These are phyloP conservation scores for Incumbomyces lentus DNA, from an alignment of 2,329 filamentous ascomycete species.

Conservation along the genomic window DNA sequence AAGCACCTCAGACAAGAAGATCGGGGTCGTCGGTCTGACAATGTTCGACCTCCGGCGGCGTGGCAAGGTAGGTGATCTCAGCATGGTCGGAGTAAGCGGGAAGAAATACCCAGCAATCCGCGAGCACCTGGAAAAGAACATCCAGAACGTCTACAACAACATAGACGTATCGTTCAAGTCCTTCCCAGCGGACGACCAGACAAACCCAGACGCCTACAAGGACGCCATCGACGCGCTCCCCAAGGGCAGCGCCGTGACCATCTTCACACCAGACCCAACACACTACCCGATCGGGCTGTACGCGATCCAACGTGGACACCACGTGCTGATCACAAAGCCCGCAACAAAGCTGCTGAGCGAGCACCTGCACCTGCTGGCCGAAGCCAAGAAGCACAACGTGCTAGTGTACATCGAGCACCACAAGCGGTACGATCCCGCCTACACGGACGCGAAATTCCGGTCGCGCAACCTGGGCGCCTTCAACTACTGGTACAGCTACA, in stretches of 20 bases:
- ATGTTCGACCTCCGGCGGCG: slow-evolving; percentile 58
- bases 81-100: slow-evolving; percentile 84
- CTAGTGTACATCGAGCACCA: slow-evolving; percentile 94
- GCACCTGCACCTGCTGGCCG: slow-evolving; percentile 65
- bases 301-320: slow-evolving; percentile 75
- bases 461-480: slow-evolving; percentile 78
- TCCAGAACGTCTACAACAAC: slow-evolving; percentile 75
- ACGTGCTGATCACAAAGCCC: slow-evolving; percentile 90
- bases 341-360: slow-evolving; percentile 75
- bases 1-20: slow-evolving; percentile 88
- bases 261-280: slow-evolving; percentile 90
- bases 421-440: slow-evolving; percentile 90
- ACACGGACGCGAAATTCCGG: slow-evolving; percentile 62
- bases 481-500: slow-evolving; percentile 98
- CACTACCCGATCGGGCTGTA: slow-evolving; percentile 89
- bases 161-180: slow-evolving; percentile 80
- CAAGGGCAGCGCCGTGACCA: slow-evolving; percentile 80
- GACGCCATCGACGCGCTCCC: slow-evolving; percentile 68
- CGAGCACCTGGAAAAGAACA: slow-evolving; percentile 81
- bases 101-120: slow-evolving; percentile 86
- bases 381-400: slow-evolving; percentile 62
- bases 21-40: slow-evolving; percentile 87
- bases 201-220: slow-evolving; percentile 77
- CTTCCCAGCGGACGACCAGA: slow-evolving; percentile 62
- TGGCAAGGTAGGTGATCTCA: slow-evolving; percentile 75